Evolutionary conservation across 2,329 filamentous ascomycete genomes (phyloP).

Genomic region (Myriosclerotinia duriaeana): DNA sequence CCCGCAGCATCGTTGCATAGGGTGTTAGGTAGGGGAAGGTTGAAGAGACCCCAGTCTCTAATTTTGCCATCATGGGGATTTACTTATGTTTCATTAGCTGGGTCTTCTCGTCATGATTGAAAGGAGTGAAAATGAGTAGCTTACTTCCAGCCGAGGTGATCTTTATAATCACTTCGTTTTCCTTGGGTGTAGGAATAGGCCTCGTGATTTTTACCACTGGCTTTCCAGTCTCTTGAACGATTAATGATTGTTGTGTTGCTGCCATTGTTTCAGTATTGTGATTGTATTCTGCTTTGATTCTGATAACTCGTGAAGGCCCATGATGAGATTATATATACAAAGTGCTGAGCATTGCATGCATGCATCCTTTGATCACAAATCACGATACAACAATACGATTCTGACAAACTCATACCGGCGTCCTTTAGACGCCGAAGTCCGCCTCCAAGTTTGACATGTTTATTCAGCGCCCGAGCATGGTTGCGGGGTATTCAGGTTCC

Average conservation of each 20-base stretch:
- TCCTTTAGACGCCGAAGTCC: not conserved
- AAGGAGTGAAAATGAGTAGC: not conserved
- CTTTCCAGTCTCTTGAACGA: slow-evolving; percentile 35
- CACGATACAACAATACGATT: not conserved
- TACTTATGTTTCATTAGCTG: not conserved
- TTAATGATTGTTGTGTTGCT: slow-evolving; percentile 36
- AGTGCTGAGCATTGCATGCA: not conserved
- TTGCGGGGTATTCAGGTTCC: not conserved
- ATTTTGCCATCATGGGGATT: slow-evolving; percentile 24
- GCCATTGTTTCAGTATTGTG: not conserved
- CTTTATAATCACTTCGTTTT: slow-evolving; percentile 43
- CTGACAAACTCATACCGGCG: not conserved
- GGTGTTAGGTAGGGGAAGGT: slow-evolving; percentile 39
- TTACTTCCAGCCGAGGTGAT: slow-evolving; percentile 40
- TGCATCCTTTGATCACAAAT: slow-evolving; percentile 11
- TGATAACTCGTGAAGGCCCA: not conserved
- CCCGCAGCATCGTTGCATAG: slow-evolving; percentile 43
- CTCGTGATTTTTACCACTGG: slow-evolving; percentile 31
- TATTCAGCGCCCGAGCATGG: not conserved
- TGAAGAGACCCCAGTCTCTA: slow-evolving; percentile 40
- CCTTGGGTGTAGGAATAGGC: slow-evolving; percentile 39
- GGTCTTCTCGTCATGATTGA: fast-evolving
- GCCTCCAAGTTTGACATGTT: not conserved
- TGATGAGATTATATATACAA: not conserved
- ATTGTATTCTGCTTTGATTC: not conserved